Percentiles rank a stretch among this genome's conserved stretches.
These are phyloP conservation scores for Passalora sequoiae DNA, from an alignment of 2,329 filamentous ascomycete species.

Conservation along the genomic window DNA sequence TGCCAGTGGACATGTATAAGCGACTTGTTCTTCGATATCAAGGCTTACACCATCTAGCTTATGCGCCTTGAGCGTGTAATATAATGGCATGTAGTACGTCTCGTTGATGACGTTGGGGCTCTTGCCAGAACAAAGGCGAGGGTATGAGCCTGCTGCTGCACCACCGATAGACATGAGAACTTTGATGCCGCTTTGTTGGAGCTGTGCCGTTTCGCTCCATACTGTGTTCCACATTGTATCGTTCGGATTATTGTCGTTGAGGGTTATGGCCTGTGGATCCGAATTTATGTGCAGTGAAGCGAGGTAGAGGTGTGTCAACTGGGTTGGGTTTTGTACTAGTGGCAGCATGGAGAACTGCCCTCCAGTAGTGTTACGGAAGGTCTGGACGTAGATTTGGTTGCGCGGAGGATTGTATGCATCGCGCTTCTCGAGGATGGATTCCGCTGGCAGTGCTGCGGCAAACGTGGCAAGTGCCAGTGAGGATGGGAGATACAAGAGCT, in stretches of 20 bases:
- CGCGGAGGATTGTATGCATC: slow-evolving; percentile 18
- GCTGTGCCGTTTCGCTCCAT: slow-evolving; percentile 24
- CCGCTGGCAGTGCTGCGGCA: background rate
- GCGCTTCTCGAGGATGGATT: background rate
- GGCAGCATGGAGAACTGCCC: slow-evolving; percentile 27
- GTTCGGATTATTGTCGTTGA: slow-evolving; percentile 29
- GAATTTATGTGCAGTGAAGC: slow-evolving; percentile 29
- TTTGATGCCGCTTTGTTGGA: slow-evolving; percentile 28
- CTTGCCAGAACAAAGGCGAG: slow-evolving; percentile 21
- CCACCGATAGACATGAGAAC: slow-evolving; percentile 30
- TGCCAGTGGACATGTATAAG: slow-evolving; percentile 23
- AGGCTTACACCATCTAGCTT: slow-evolving; percentile 29
- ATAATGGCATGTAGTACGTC: slow-evolving; percentile 26
- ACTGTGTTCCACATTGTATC: slow-evolving; percentile 21
- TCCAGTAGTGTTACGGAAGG: slow-evolving; percentile 22
- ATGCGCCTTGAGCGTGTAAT: slow-evolving; percentile 22
- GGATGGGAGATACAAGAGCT: background rate
- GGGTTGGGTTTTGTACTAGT: slow-evolving; percentile 23
- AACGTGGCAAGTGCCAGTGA: background rate
- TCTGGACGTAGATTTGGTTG: slow-evolving; percentile 28
- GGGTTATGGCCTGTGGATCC: slow-evolving; percentile 23
- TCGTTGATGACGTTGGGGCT: slow-evolving; percentile 16
- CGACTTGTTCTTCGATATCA: slow-evolving; percentile 30
- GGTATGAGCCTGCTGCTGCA: slow-evolving; percentile 26
- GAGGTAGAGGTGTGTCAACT: slow-evolving; percentile 28